A percentile compares a stretch with the other conserved stretches of the same genome.
These are phyloP conservation scores for Fusarium nisikadoi DNA, from an alignment of 2,329 filamentous ascomycete species.

Conservation along the genomic window DNA sequence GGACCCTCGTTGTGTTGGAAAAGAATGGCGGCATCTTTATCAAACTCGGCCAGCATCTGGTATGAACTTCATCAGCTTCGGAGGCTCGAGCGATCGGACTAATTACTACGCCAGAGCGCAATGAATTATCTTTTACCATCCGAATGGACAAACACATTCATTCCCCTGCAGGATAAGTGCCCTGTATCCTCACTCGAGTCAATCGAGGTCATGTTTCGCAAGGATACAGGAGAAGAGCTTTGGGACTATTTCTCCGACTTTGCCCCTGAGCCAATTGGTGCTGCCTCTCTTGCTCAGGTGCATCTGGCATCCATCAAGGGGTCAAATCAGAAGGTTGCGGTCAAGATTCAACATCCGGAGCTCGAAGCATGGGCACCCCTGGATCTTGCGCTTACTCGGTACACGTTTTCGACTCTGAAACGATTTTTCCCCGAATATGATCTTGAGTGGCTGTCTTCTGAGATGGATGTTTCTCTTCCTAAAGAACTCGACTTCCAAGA, in stretches of 20 bases:
- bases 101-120: slow-evolving; percentile 70
- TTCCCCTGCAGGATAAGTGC: slow-evolving; percentile 95
- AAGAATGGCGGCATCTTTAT: slow-evolving; percentile 99
- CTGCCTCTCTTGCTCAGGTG: slow-evolving; percentile 93
- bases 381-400: slow-evolving; percentile 85
- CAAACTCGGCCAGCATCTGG: slow-evolving; percentile 93
- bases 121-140: slow-evolving; percentile 92
- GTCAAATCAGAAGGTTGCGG: slow-evolving; percentile 86
- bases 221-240: slow-evolving; percentile 82
- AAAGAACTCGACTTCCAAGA: slow-evolving; percentile 90
- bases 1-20: slow-evolving; percentile 88
- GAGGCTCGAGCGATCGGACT: slow-evolving; percentile 19
- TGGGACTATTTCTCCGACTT: slow-evolving; percentile 90
- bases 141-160: slow-evolving; percentile 96
- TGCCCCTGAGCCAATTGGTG: slow-evolving; percentile 82
- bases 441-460: slow-evolving; percentile 91
- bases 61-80: slow-evolving; percentile 48
- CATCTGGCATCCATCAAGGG: slow-evolving; percentile 87
- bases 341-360: slow-evolving; percentile 94
- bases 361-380: slow-evolving; percentile 90
- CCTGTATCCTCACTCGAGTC: slow-evolving; percentile 90
- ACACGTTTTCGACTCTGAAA: slow-evolving; percentile 90
- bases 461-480: slow-evolving; percentile 91
- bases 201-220: slow-evolving; percentile 85
- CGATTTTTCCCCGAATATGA: slow-evolving; percentile 98